These are phyloP conservation scores for Ophiostoma montium DNA, from an alignment of 2,329 filamentous ascomycete species.

Conservation along the genomic window DNA sequence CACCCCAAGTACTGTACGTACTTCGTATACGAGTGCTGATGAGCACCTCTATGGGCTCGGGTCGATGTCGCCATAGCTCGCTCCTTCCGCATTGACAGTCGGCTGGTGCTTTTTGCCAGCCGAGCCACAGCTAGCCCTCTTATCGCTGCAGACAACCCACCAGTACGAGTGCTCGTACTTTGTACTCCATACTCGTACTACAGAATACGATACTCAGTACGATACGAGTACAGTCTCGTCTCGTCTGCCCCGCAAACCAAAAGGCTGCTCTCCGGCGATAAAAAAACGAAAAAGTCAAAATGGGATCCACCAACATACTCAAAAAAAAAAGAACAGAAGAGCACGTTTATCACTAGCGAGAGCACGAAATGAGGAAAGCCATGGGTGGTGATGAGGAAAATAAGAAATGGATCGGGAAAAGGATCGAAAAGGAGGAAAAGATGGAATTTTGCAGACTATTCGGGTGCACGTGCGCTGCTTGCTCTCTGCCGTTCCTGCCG, in stretches of 20 bases:
- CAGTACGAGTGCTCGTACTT: not conserved
- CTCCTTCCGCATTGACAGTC: not conserved
- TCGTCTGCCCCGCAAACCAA: not conserved
- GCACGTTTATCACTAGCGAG: slow-evolving; percentile 5
- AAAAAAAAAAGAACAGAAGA: slow-evolving; percentile 13
- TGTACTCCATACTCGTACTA: not conserved
- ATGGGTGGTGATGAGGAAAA: not conserved
- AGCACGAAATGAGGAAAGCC: not conserved
- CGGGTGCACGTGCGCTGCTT: too few species aligned
- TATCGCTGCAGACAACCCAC: too few species aligned
- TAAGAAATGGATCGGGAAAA: too few species aligned
- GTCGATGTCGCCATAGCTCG: slow-evolving; percentile 5
- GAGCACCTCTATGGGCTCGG: slow-evolving; percentile 3
- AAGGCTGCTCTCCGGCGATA: not conserved
- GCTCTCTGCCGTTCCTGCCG: too few species aligned
- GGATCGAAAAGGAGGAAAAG: not conserved
- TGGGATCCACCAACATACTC: slow-evolving; percentile 18
- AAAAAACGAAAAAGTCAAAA: slow-evolving; percentile 5
- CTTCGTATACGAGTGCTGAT: too few species aligned
- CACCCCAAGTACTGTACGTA: not conserved
- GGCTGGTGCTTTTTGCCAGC: not conserved
- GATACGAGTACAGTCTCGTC: too few species aligned
- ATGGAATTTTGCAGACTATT: too few species aligned
- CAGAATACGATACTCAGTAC: too few species aligned
- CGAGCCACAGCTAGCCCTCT: too few species aligned